phyloP scores from a whole-genome alignment of 2,329 filamentous ascomycete genomes.

The Monosporascus sp. region DNA sequence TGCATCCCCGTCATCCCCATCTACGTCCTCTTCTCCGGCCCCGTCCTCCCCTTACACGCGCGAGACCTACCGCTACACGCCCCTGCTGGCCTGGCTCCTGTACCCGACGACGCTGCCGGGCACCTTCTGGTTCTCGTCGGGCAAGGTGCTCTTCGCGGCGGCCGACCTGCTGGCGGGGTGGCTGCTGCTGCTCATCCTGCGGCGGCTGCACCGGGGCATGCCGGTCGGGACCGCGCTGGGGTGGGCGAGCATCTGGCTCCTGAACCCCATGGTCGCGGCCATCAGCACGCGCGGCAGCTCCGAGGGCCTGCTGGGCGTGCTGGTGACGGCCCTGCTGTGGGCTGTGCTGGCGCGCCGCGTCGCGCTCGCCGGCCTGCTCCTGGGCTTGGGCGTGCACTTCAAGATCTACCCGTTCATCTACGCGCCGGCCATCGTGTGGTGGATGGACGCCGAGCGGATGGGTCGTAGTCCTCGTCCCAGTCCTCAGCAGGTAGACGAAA shows the following conservation, averaged over 20 bases:
- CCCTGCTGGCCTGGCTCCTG: slow-evolving; percentile 85
- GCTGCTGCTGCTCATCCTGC: slow-evolving; percentile 36
- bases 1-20: slow-evolving; percentile 64
- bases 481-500: not conserved
- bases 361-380: slow-evolving; percentile 62
- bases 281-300: slow-evolving; percentile 95
- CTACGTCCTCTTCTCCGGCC: slow-evolving; percentile 70
- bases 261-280: slow-evolving; percentile 97
- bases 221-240: slow-evolving; percentile 53
- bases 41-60: slow-evolving; percentile 72
- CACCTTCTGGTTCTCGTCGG: slow-evolving; percentile 66
- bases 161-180: slow-evolving; percentile 83
- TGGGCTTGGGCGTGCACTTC: slow-evolving; percentile 87
- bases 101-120: slow-evolving; percentile 60
- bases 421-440: slow-evolving; percentile 73
- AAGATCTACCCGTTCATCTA: slow-evolving; percentile 99
- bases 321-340: slow-evolving; percentile 81
- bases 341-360: slow-evolving; percentile 62
- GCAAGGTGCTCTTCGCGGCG: slow-evolving; percentile 79
- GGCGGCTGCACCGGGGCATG: slow-evolving; percentile 38
- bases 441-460: slow-evolving; percentile 59
- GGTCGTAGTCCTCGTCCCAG: slow-evolving; percentile 7
- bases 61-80: slow-evolving; percentile 96
- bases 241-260: slow-evolving; percentile 83
- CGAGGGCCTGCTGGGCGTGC: slow-evolving; percentile 79